A percentile compares a stretch with the other conserved stretches of the same genome.
Conservation (phyloP, 306 rosid species). For the Rosa chinensis region DNA sequence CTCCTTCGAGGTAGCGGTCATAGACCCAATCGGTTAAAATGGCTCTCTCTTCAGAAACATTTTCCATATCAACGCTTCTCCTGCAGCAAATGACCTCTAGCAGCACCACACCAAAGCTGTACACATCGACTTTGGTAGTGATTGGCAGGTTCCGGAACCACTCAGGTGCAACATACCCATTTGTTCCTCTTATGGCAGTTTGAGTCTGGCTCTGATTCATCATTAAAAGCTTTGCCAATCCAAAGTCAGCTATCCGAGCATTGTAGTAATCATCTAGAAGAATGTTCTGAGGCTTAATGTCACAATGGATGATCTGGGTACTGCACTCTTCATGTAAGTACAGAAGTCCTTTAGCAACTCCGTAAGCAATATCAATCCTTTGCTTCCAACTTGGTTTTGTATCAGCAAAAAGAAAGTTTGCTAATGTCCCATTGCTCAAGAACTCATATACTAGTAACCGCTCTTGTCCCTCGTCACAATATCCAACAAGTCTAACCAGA, state of each 20-base stretch:
- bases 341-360: constrained; percentile 27
- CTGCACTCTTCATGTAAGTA: constrained; percentile 49
- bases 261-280: constrained; percentile 28
- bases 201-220: constrained; percentile 37
- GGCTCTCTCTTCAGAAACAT: background rate
- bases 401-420: constrained; percentile 22
- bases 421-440: constrained; percentile 32
- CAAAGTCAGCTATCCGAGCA: constrained; percentile 38
- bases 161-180: constrained; percentile 52
- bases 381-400: constrained; percentile 30
- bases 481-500: constrained; percentile 27
- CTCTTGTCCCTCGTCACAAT: constrained; percentile 18
- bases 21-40: constrained; percentile 26
- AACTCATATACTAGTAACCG: constrained; percentile 29
- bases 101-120: constrained; percentile 35
- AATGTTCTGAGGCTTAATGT: constrained; percentile 57
- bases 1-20: constrained; percentile 17
- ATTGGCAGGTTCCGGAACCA: constrained; percentile 40
- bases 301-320: constrained; percentile 44
- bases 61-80: constrained; percentile 18
- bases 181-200: constrained; percentile 43
- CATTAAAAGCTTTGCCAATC: constrained; percentile 43
- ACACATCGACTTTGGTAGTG: constrained; percentile 41
- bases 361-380: constrained; percentile 24
- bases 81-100: constrained; percentile 43